Conservation (phyloP, 1,139 yeast species). For the Hansenula lynferdii region DNA sequence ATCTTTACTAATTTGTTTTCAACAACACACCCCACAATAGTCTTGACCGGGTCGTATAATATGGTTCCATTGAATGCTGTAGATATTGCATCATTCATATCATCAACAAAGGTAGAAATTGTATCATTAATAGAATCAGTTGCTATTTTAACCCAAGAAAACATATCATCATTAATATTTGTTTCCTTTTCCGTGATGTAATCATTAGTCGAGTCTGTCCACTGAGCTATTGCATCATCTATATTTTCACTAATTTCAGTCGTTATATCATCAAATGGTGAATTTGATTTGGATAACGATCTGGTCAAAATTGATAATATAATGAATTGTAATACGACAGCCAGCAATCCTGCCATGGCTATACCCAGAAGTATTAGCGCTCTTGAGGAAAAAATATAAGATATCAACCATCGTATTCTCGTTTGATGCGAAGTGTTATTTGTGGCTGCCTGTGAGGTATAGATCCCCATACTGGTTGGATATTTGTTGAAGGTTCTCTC, state of each 20-base stretch:
- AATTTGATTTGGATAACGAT: slow-evolving; percentile 10
- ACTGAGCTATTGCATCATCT: slow-evolving; percentile 22
- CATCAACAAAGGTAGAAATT: slow-evolving; percentile 40
- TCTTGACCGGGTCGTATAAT: slow-evolving; percentile 53
- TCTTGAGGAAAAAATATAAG: slow-evolving; percentile 44
- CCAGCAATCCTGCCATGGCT: slow-evolving; percentile 43
- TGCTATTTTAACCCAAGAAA: slow-evolving; percentile 61
- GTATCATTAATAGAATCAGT: slow-evolving; percentile 54
- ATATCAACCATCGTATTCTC: slow-evolving; percentile 41
- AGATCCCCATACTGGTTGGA: slow-evolving; percentile 17
- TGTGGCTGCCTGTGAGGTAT: slow-evolving; percentile 8
- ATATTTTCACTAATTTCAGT: slow-evolving; percentile 6
- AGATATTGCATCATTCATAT: slow-evolving; percentile 50
- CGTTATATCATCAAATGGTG: slow-evolving; percentile 12
- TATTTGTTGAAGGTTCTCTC: slow-evolving; percentile 27
- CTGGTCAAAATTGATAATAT: slow-evolving; percentile 28
- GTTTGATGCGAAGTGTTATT: slow-evolving; percentile 10
- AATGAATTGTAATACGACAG: slow-evolving; percentile 42
- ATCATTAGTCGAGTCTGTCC: slow-evolving; percentile 50
- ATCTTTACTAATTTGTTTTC: slow-evolving; percentile 65
- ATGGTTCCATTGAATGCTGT: slow-evolving; percentile 65
- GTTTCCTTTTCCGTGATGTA: slow-evolving; percentile 40
- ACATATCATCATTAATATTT: slow-evolving; percentile 53
- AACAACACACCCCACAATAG: slow-evolving; percentile 73
- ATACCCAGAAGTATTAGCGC: slow-evolving; percentile 41